These are phyloP conservation scores for Moricandia moricandioides DNA, from an alignment of 345 rosid species.

Conservation along the genomic window DNA sequence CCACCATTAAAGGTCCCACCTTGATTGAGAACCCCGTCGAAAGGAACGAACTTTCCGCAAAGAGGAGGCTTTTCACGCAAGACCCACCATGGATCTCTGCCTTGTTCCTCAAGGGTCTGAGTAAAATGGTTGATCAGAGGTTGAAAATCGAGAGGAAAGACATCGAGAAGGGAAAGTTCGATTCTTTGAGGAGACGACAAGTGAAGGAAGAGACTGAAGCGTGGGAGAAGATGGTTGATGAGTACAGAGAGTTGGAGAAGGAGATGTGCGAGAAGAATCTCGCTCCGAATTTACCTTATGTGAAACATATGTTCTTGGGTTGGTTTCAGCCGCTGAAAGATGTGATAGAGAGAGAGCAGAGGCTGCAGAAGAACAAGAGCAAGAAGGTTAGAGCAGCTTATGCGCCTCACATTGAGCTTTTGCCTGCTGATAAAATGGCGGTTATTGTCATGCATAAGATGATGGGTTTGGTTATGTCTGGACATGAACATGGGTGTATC, in stretches of 20 bases:
- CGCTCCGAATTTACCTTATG: conserved; percentile 82
- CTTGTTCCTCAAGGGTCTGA: conserved; percentile 58
- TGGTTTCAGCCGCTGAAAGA: conserved; percentile 89
- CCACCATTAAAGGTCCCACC: conserved; percentile 26
- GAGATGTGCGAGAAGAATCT: conserved; percentile 75
- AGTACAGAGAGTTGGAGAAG: conserved; percentile 67
- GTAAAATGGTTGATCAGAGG: conserved; percentile 42
- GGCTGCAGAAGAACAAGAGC: conserved; percentile 51
- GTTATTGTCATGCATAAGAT: conserved; percentile 93
- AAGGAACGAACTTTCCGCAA: conserved; percentile 28
- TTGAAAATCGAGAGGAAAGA: conserved; percentile 52
- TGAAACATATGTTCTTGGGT: conserved; percentile 76
- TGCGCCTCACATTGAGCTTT: conserved; percentile 70
- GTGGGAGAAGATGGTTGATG: conserved; percentile 80
- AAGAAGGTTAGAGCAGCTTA: conserved; percentile 70
- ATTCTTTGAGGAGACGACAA: conserved; percentile 70
- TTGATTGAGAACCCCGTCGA: conserved; percentile 40
- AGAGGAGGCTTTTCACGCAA: conserved; percentile 51
- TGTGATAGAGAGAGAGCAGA: conserved; percentile 75
- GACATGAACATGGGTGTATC: conserved; percentile 63
- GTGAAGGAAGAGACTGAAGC: conserved; percentile 88
- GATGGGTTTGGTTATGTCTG: conserved; percentile 77
- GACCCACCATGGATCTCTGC: conserved; percentile 87
- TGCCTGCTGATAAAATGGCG: conserved; percentile 93
- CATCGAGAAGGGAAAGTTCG: conserved; percentile 58